Evolutionary conservation across 2,329 filamentous ascomycete genomes (phyloP).

Genomic region (Stagonosporopsis cucurbitacearum): DNA sequence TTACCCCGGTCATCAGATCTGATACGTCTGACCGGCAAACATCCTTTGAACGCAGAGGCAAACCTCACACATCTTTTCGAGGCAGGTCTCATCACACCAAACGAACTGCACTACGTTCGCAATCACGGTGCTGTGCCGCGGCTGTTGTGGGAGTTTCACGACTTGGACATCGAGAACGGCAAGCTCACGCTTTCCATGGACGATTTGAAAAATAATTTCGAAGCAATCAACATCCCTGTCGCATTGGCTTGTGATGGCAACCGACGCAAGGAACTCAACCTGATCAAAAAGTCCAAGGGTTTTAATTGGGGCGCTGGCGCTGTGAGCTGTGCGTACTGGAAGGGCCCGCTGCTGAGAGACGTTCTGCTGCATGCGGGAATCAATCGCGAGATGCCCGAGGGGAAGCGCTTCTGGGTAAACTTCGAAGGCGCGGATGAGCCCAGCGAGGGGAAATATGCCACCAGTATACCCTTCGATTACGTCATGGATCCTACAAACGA

Average conservation of each 20-base stretch:
- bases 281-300: conserved; percentile 58
- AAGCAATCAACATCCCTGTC: conserved; percentile 59
- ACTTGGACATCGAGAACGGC: conserved; percentile 53
- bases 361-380: conserved; percentile 55
- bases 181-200: conserved; percentile 51
- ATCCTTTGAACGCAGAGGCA: conserved; percentile 61
- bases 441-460: conserved; percentile 60
- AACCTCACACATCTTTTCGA: conserved; percentile 53
- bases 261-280: conserved; percentile 61
- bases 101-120: conserved; percentile 59
- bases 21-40: conserved; percentile 60
- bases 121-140: conserved; percentile 62
- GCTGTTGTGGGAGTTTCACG: conserved; percentile 58
- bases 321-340: conserved; percentile 56
- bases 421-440: conserved; percentile 59
- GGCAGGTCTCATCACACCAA: conserved; percentile 59
- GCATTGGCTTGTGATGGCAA: conserved; percentile 65
- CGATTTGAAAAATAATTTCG: conserved; percentile 55
- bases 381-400: conserved; percentile 13
- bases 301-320: conserved; percentile 64
- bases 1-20: conserved; percentile 56
- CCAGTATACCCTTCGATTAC: conserved; percentile 51
- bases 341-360: conserved; percentile 51
- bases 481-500: conserved; percentile 18
- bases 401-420: conserved; percentile 53